Evolutionary conservation across 768 basidiomycete genomes (phyloP).

Genomic region (Pluteus cervinus): DNA sequence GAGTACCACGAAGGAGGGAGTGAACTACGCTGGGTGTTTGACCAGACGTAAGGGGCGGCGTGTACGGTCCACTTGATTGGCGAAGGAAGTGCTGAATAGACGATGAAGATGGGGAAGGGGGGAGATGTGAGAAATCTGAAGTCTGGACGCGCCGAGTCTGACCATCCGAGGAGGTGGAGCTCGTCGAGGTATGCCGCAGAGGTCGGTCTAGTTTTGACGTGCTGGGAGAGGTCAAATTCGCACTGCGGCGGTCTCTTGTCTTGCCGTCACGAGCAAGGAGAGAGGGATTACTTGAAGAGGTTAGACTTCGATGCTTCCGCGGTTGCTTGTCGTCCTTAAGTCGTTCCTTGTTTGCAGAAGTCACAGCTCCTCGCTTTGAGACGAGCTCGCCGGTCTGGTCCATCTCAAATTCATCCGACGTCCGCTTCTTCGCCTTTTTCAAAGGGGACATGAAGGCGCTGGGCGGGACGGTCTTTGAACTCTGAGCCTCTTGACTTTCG

Average conservation of each 20-base stretch:
- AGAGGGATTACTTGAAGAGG: conserved; percentile 28
- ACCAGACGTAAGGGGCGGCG: no score
- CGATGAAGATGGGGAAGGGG: conserved; percentile 87
- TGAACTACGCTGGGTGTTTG: conserved; percentile 60
- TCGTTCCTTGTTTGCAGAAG: conserved; percentile 34
- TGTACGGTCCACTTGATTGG: conserved; percentile 45
- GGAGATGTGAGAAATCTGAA: conserved; percentile 83
- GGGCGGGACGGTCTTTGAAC: conserved; percentile 40
- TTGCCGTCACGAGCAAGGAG: conserved; percentile 43
- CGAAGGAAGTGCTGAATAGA: conserved; percentile 81
- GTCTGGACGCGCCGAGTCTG: conserved; percentile 57
- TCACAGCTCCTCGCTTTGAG: conserved; percentile 37
- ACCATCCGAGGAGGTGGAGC: conserved; percentile 60
- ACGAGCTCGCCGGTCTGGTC: conserved; percentile 61
- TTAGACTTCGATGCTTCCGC: conserved; percentile 69
- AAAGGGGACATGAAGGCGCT: conserved; percentile 51
- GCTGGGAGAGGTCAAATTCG: conserved; percentile 32
- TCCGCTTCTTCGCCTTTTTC: conserved; percentile 64
- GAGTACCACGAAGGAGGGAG: conserved; percentile 79
- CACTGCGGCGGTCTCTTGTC: conserved; percentile 51
- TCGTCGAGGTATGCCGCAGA: conserved; percentile 59
- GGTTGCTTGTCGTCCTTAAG: conserved; percentile 45
- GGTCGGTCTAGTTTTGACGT: conserved; percentile 40
- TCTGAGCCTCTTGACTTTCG: conserved; percentile 14
- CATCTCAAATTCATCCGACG: conserved; percentile 79